phyloP scores from a whole-genome alignment of 176 grass and related monocot species.

The Rhynchospora pubera region DNA sequence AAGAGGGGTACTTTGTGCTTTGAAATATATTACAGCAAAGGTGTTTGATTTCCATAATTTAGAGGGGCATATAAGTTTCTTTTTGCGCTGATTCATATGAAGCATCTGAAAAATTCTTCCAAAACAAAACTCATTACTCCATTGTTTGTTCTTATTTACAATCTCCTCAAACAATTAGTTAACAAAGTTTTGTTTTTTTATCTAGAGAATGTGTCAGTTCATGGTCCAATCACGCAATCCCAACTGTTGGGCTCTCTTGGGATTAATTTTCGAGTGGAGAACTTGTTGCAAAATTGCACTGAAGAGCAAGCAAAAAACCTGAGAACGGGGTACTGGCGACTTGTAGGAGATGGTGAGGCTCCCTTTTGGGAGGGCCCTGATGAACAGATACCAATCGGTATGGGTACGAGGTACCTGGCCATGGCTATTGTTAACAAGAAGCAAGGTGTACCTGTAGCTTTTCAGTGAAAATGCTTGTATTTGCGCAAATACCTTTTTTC shows the following conservation, averaged over 20 bases:
- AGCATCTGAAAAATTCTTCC: background rate
- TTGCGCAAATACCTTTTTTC: background rate
- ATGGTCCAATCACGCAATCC: constrained; percentile 81
- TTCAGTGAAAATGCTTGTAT: constrained; percentile 38
- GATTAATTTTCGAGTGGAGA: constrained; percentile 70
- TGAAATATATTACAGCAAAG: background rate
- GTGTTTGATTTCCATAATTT: background rate
- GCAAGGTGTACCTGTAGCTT: constrained; percentile 63
- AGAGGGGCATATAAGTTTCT: background rate
- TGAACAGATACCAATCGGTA: constrained; percentile 66
- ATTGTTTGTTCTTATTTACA: background rate
- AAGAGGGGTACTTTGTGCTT: background rate
- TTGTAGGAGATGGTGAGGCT: constrained; percentile 82
- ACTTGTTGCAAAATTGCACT: constrained; percentile 62
- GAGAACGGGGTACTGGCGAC: constrained; percentile 67
- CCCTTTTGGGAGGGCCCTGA: constrained; percentile 92
- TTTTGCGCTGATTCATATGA: background rate
- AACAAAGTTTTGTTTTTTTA: background rate
- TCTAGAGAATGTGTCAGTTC: constrained; percentile 66
- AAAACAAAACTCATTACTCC: background rate
- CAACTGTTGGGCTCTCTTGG: constrained; percentile 76
- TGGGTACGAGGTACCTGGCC: constrained; percentile 82
- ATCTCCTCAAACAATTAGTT: background rate
- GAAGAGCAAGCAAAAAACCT: constrained; percentile 59
- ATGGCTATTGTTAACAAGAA: constrained; percentile 94